phyloP scores from a whole-genome alignment of 2,329 filamentous ascomycete species.

The Verticillium nonalfalfae region DNA sequence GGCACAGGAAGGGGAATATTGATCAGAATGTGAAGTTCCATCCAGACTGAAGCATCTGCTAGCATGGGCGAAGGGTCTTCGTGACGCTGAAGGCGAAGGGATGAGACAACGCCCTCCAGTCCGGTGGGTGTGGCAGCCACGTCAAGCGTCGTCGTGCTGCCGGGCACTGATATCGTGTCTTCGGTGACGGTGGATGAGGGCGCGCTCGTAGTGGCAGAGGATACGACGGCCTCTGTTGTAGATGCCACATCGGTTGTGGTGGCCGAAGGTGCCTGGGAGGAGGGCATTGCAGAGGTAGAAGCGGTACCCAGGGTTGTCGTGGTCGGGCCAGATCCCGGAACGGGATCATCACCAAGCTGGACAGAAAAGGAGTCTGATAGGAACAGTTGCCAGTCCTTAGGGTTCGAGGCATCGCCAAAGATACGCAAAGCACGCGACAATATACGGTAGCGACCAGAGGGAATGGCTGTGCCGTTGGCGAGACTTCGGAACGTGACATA shows the following conservation, averaged over 20 bases:
- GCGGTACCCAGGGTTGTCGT: neutral
- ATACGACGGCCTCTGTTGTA: neutral
- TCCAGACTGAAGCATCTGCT: conserved; percentile 4
- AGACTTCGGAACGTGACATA: conserved; percentile 8
- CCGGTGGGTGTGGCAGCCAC: conserved; percentile 7
- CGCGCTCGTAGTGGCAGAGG: neutral
- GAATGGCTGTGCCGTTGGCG: conserved; percentile 9
- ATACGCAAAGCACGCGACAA: conserved; percentile 7
- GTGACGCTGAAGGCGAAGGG: conserved; percentile 5
- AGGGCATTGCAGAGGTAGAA: neutral
- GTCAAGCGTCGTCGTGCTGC: conserved; percentile 8
- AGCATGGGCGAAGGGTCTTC: conserved; percentile 1
- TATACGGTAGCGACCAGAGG: conserved; percentile 7
- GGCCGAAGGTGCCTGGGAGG: neutral
- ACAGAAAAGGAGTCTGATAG: conserved; percentile 11
- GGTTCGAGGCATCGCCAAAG: conserved; percentile 8
- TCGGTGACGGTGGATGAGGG: neutral
- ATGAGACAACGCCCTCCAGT: conserved; percentile 2
- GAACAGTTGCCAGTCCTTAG: conserved; percentile 8
- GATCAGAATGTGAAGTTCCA: conserved; percentile 9
- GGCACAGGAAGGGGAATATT: conserved; percentile 1
- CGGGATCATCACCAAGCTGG: conserved; percentile 9
- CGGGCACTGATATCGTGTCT: conserved; percentile 2
- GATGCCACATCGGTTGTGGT: neutral
- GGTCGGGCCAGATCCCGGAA: conserved; percentile 1